Evolutionary conservation across 345 rosid species (phyloP).

Genomic region (Anacardium occidentale): DNA sequence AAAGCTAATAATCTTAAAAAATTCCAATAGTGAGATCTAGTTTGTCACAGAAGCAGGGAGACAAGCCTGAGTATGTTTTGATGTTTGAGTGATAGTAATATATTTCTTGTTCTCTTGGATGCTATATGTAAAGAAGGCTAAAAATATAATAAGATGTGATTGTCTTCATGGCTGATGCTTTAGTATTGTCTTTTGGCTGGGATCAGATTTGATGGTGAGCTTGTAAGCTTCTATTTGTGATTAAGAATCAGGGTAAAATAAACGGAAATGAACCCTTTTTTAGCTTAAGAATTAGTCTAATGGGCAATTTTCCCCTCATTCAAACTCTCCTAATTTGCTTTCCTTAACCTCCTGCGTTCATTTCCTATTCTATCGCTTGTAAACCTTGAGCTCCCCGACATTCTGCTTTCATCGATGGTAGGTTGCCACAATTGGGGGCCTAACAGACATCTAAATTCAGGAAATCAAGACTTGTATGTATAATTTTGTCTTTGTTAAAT

Average conservation of each 20-base stretch:
- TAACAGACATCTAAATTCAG: neutral
- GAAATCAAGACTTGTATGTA: neutral
- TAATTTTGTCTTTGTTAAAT: neutral
- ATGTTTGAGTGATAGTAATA: neutral
- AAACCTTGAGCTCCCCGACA: no score
- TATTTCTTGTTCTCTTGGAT: neutral
- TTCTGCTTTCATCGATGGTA: no score
- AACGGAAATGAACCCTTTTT: neutral
- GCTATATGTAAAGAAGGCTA: neutral
- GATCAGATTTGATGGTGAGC: neutral
- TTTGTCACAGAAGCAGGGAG: neutral
- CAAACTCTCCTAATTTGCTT: no score
- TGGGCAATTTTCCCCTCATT: no score
- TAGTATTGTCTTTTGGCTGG: neutral
- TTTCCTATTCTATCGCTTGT: no score
- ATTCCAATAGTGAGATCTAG: neutral
- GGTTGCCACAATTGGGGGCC: no score
- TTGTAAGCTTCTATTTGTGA: neutral
- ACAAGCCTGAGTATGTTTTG: neutral
- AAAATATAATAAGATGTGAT: constrained; percentile 3
- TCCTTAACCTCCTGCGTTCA: no score
- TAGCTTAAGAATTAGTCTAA: no score
- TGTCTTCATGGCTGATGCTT: neutral
- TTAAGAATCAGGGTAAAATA: no score
- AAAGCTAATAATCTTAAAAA: constrained; percentile 1